These are phyloP conservation scores for Lizonia empirigonia DNA, from an alignment of 2,329 filamentous ascomycete genomes.

Conservation along the genomic window DNA sequence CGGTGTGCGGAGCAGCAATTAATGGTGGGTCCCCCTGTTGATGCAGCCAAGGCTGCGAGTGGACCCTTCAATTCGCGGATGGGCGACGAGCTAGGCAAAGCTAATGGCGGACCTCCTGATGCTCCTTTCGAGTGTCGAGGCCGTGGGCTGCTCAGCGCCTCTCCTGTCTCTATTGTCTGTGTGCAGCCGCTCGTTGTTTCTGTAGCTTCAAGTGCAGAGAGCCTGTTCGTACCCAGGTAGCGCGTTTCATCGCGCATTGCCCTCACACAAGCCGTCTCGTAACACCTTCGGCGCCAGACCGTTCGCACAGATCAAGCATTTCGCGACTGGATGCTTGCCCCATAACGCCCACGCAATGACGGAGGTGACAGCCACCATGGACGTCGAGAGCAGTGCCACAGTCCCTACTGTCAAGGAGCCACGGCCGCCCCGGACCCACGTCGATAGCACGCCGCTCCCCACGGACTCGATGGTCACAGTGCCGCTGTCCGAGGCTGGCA, in stretches of 20 bases:
- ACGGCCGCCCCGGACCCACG: conserved; percentile 35
- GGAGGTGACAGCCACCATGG: conserved; percentile 29
- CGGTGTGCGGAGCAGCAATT: conserved; percentile 19
- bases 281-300: conserved; percentile 13
- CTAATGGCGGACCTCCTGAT: conserved; percentile 21
- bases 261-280: conserved; percentile 13
- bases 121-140: conserved; percentile 17
- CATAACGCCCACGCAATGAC: conserved; percentile 21
- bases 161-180: conserved; percentile 10
- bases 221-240: conserved; percentile 12
- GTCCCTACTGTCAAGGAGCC: conserved; percentile 18
- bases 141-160: conserved; percentile 14
- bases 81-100: conserved; percentile 18
- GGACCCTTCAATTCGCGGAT: conserved; percentile 20
- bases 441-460: conserved; percentile 43
- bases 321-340: conserved; percentile 16
- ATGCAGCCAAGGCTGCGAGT: conserved; percentile 16
- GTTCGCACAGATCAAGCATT: conserved; percentile 5
- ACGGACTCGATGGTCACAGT: conserved; percentile 80
- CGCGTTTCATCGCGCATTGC: conserved; percentile 18
- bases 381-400: conserved; percentile 14
- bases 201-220: conserved; percentile 5
- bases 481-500: conserved; percentile 67
- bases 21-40: conserved; percentile 12
- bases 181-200: conserved; percentile 8